Evolutionary conservation across 257 asterid genomes (phyloP).

Genomic region (Cordia subcordata): DNA sequence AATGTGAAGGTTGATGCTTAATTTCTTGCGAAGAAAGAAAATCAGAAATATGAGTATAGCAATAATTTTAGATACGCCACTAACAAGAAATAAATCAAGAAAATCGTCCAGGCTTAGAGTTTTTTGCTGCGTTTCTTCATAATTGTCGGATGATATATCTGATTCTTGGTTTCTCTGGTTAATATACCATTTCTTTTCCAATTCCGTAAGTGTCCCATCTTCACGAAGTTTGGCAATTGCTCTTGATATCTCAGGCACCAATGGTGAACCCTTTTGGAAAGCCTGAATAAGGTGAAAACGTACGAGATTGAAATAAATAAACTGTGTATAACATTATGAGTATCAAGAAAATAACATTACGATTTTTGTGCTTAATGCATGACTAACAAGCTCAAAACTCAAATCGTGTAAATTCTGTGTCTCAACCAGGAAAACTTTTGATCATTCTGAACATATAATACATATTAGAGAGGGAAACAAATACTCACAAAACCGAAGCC

Average conservation of each 20-base stretch:
- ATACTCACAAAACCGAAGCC: conserved; percentile 46
- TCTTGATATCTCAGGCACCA: conserved; percentile 33
- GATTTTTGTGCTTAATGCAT: too few species aligned
- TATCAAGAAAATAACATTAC: too few species aligned
- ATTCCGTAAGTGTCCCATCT: conserved; percentile 23
- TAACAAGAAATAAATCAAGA: conserved; percentile 27
- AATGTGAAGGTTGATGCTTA: background rate
- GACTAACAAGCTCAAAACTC: too few species aligned
- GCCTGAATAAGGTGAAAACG: conserved; percentile 17
- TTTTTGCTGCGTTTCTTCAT: background rate
- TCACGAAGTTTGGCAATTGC: conserved; percentile 34
- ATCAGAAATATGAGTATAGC: conserved; percentile 10
- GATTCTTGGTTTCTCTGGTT: background rate
- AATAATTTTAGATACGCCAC: conserved; percentile 16
- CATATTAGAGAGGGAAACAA: background rate
- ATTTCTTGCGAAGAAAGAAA: conserved; percentile 10
- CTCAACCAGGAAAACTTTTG: too few species aligned
- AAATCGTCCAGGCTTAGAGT: conserved; percentile 14
- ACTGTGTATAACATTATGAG: too few species aligned
- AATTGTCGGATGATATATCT: conserved; percentile 1
- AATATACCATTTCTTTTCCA: conserved; percentile 36
- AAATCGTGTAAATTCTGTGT: too few species aligned
- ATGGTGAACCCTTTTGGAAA: conserved; percentile 29
- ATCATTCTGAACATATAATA: too few species aligned
- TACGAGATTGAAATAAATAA: background rate